Conservation (phyloP, 495 filamentous ascomycete genomes). For the Aspergillus egyptiacus region DNA sequence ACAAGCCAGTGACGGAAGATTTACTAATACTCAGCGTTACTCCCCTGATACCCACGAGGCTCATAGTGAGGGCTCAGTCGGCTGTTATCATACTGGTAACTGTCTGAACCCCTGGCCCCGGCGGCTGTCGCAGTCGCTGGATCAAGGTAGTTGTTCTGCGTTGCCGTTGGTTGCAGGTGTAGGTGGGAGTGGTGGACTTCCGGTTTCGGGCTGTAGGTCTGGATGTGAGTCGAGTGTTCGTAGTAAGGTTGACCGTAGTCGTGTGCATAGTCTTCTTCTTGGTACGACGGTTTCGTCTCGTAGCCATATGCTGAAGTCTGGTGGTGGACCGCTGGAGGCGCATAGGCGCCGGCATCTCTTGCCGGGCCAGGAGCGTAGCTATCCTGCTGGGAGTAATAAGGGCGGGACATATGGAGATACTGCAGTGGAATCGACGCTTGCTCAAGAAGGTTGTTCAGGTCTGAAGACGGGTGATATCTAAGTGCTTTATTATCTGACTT, state of each 20-base stretch:
- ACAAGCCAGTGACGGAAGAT: not conserved
- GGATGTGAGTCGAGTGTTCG: not conserved
- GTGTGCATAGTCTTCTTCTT: slow-evolving; percentile 3
- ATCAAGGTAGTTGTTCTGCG: slow-evolving; percentile 4
- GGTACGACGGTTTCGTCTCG: slow-evolving; percentile 10
- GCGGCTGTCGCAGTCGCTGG: not conserved
- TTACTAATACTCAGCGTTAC: slow-evolving; percentile 24
- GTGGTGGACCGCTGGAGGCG: slow-evolving; percentile 13
- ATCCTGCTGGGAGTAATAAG: slow-evolving; percentile 8
- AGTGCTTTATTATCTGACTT: not conserved
- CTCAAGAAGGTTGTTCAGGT: too few species aligned
- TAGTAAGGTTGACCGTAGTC: slow-evolving; percentile 12
- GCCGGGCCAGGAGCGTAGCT: slow-evolving; percentile 5
- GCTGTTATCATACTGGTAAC: not conserved
- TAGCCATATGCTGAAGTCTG: slow-evolving; percentile 17
- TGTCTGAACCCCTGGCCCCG: too few species aligned
- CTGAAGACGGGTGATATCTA: too few species aligned
- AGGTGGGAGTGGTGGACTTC: slow-evolving; percentile 4
- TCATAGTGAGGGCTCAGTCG: slow-evolving; percentile 13
- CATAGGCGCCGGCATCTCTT: slow-evolving; percentile 7
- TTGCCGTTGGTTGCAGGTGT: not conserved
- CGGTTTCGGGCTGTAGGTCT: slow-evolving; percentile 1
- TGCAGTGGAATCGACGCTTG: not conserved
- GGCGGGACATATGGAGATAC: slow-evolving; percentile 10
- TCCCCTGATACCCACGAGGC: slow-evolving; percentile 6